These are phyloP conservation scores for Babesia sp. DNA, from an alignment of 169 alveolate species.

Conservation along the genomic window DNA sequence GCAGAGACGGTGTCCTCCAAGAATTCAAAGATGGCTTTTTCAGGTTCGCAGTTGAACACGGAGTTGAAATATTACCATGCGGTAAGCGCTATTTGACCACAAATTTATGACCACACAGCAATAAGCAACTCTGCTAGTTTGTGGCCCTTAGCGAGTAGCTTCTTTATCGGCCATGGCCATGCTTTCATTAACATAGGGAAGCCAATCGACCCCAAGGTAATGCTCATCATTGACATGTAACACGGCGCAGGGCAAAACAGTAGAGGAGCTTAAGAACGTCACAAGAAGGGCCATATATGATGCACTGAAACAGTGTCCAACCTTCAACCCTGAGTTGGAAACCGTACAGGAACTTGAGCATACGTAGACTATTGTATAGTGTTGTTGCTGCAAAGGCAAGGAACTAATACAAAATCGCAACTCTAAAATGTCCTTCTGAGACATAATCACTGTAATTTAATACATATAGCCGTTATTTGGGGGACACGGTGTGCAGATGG, in stretches of 20 bases:
- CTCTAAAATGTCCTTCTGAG: background rate
- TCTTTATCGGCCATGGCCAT: constrained; percentile 13
- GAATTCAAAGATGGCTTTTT: constrained; percentile 87
- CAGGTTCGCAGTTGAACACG: constrained; percentile 83
- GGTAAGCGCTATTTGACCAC: constrained; percentile 40
- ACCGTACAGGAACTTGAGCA: constrained; percentile 51
- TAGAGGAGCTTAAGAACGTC: constrained; percentile 42
- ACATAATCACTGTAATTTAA: too few relatives aligned
- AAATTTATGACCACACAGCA: constrained; percentile 6
- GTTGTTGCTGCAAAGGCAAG: background rate
- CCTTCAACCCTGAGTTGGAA: constrained; percentile 47
- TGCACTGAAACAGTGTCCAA: constrained; percentile 31
- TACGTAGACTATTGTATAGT: background rate
- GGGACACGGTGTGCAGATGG: background rate
- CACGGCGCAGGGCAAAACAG: constrained; percentile 42
- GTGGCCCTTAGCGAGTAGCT: background rate
- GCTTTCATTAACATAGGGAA: constrained; percentile 48
- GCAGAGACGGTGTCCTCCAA: constrained; percentile 79
- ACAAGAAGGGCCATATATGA: constrained; percentile 46
- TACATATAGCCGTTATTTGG: background rate
- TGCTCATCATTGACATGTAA: background rate
- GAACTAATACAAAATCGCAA: background rate
- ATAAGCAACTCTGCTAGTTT: constrained; percentile 38
- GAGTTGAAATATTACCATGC: constrained; percentile 80
- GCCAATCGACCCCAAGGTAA: constrained; percentile 49